Evolutionary conservation across 129 eudicot genomes (phyloP), one percentile per base, ranked within the genome.

Genomic region (Centaurea solstitialis): DNA sequence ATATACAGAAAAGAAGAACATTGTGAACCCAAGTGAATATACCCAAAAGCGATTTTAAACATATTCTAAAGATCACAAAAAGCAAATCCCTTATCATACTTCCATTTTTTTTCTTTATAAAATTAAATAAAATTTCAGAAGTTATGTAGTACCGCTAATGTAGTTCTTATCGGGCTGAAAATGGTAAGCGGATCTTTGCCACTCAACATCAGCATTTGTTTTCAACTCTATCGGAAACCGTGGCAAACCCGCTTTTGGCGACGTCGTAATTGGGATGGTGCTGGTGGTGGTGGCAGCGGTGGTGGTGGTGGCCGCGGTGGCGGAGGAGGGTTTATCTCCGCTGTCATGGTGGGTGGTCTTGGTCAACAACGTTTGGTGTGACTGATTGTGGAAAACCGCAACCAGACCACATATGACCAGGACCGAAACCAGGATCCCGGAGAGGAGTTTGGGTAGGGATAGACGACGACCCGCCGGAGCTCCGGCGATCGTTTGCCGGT

Each of bases 171-270:
- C 88, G 5, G 99, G 99, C 57, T 94, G 99, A 80, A 94, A 94
- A 62, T 94, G 99, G 83, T 76, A 94, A 8, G 88, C 86, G 0
- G 97, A 89, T 40, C 97, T 87, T 76, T 94, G 94, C 99, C 99
- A 94, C 23, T 87, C 75, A 64, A 94, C 80, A 79, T 86, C 85
- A 11, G 69, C 89, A 78, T 85, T 89, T 9, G 90, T 12, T 17
- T 77, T 74, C 82, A 78, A 35, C 53, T 68, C 4, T 71, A n/a
- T 72, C 17, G 77, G 68, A 83, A 72, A n/a, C 43, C 30, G 40
- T 61, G 20, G 41, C 74, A 20, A n/a, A 3, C 35, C 81, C 40
- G 10, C 24, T n/a, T 70, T 35, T 5, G 66, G 77, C 53, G 7
- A 38, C 23, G 33, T 24, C 10, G 37, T n/a, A n/a, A n/a, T 35